phyloP scores from a whole-genome alignment of 441 rosid species.

The Aleurites moluccanus region DNA sequence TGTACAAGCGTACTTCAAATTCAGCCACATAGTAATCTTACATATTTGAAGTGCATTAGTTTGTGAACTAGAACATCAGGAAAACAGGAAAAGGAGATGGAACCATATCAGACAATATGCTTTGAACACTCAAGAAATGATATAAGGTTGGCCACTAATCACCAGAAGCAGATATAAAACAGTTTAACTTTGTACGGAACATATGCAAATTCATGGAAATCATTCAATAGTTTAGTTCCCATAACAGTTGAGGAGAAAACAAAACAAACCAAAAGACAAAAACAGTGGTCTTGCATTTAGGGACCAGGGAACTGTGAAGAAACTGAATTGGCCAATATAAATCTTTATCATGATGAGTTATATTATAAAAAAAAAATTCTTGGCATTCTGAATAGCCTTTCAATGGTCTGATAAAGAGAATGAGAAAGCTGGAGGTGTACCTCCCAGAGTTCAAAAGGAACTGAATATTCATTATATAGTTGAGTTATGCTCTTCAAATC shows the following conservation, averaged over 20 bases:
- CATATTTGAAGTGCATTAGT: neutral
- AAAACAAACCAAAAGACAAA: neutral
- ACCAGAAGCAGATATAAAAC: neutral
- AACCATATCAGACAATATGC: neutral
- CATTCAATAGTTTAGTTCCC: too few relatives aligned
- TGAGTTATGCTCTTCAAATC: conserved; percentile 93
- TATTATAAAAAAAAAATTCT: neutral
- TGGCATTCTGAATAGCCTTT: conserved; percentile 2
- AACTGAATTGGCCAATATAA: neutral
- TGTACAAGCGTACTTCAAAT: neutral
- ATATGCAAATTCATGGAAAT: neutral
- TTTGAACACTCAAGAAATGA: neutral
- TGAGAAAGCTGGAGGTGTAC: conserved; percentile 35
- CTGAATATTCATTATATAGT: conserved; percentile 93
- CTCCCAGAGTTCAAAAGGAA: conserved; percentile 98
- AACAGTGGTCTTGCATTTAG: neutral
- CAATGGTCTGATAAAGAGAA: conserved; percentile 13
- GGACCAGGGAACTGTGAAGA: neutral
- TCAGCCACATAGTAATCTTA: neutral
- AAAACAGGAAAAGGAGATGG: too few relatives aligned
- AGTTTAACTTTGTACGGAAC: neutral
- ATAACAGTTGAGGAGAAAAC: neutral
- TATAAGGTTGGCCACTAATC: neutral
- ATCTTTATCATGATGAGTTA: neutral
- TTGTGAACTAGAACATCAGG: neutral